Evolutionary conservation across 192 early-diverging fungal species (phyloP).

Genomic region (Coemansia asiatica): DNA sequence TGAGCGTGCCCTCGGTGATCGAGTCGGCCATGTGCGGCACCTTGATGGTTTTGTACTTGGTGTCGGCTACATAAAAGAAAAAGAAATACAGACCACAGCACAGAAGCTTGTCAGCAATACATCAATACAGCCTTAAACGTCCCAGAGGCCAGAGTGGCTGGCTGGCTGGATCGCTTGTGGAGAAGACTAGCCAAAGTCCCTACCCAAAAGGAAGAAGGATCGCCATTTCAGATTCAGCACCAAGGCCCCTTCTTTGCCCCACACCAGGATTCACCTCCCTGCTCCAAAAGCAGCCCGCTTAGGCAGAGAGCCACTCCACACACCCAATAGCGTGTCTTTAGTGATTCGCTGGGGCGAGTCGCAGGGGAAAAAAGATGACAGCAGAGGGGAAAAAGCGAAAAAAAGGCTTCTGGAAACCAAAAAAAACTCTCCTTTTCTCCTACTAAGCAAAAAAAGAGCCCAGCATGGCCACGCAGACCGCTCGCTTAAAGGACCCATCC

Average conservation of each 20-base stretch:
- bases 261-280: neutral
- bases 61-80: constrained; percentile 36
- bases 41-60: constrained; percentile 68
- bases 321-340: neutral
- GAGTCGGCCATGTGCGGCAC: constrained; percentile 97
- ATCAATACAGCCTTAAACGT: no score
- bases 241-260: neutral
- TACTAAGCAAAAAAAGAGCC: neutral
- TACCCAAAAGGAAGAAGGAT: neutral
- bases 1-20: constrained; percentile 96
- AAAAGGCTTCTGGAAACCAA: constrained; percentile 10
- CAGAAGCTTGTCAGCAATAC: neutral
- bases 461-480: neutral
- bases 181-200: no score
- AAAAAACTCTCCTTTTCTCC: constrained; percentile 20
- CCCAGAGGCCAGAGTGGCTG: no score
- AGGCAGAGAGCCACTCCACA: neutral
- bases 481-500: no score
- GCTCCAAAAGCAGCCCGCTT: no score
- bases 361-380: neutral
- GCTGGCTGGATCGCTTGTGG: no score
- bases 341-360: neutral
- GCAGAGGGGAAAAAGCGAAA: neutral
- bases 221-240: constrained; percentile 18
- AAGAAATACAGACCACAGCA: neutral